Conservation (phyloP, 768 basidiomycete species). For the Mrakia blollopis region DNA sequence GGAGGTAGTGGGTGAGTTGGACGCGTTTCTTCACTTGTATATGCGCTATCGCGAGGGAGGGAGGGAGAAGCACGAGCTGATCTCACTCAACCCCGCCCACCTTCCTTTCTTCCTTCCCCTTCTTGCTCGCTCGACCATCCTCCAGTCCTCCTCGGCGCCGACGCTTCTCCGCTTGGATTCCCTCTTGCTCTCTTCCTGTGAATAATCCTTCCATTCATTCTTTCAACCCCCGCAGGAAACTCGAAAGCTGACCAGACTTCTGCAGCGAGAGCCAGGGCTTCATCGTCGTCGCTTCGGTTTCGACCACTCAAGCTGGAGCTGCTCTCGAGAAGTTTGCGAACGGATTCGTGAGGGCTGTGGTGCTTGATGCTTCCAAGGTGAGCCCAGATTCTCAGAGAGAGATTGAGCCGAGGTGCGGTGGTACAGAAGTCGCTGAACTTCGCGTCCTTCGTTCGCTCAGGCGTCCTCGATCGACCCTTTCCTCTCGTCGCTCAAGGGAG, state of each 20-base stretch:
- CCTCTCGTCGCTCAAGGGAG: conserved; percentile 17
- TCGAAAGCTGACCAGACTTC: not conserved
- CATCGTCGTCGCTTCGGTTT: conserved; percentile 31
- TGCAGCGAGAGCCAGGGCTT: conserved; percentile 23
- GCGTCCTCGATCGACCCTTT: conserved; percentile 16
- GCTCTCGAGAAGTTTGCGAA: conserved; percentile 14
- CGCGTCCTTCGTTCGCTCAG: not conserved
- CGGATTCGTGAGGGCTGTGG: conserved; percentile 26
- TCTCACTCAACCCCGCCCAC: not conserved
- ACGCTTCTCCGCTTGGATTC: conserved; percentile 25
- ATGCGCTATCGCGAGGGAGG: not conserved
- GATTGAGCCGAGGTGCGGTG: not conserved
- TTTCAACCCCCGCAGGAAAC: no score
- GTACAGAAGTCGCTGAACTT: not conserved
- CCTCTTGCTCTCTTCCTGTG: conserved; percentile 28
- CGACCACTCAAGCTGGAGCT: not conserved
- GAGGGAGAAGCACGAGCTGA: not conserved
- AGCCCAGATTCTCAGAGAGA: not conserved
- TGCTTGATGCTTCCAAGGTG: conserved; percentile 19
- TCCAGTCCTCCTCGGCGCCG: conserved; percentile 28
- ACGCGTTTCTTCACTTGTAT: not conserved
- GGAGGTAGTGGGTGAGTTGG: not conserved
- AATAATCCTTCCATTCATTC: not conserved
- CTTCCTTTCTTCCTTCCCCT: not conserved
- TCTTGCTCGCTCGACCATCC: not conserved